Base-by-base conservation (phyloP, 2,329 filamentous ascomycete species). In the Fusarium tupiense region DNA sequence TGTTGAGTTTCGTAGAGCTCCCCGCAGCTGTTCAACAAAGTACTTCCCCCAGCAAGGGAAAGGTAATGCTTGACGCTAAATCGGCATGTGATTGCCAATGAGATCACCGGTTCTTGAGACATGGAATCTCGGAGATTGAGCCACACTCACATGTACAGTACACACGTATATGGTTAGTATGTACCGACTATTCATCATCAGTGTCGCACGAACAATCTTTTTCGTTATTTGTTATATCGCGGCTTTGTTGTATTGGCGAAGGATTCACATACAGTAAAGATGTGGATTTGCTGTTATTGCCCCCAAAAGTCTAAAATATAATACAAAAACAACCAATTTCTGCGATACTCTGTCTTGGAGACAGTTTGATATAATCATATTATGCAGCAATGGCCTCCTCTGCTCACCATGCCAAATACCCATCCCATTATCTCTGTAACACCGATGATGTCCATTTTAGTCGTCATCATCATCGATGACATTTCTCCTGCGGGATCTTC, bases 401-500 rank as follows among this genome's bases (percentile, higher is more conserved):
- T 72, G 31, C 64, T 37, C 57, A 24, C 38, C 35, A 31, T 50
- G 37, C 52, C 56, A 69, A 49, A 49, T 54, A 43, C 31, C 49
- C 49, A 29, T 69, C 26, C 68, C 35, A 11, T 50, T 56, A 46
- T 37, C 60, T 37, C 38, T n/a, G 38, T 35, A 61, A 43, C 41
- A 62, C 46, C 47, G 37, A 60, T 35, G 26, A 46, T 19, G 24
- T 44, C 46, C 37, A 43, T 43, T 77, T 71, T 86, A 86, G 47
- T 90, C 88, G 46, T 91, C 89, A 64, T 91, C 89, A 62, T 91
- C 89, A 62, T 90, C 89, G 67, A 91, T 85, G 72, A 91, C 83
- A 46, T 85, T 86, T 73, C 89, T 86, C 68, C 89, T 85, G 78
- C 89, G 87, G 58, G 85, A 83, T 67, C 86, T 81, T 63, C 88